Base-by-base conservation (phyloP, 495 filamentous ascomycete species). In the Podospora sp. region DNA sequence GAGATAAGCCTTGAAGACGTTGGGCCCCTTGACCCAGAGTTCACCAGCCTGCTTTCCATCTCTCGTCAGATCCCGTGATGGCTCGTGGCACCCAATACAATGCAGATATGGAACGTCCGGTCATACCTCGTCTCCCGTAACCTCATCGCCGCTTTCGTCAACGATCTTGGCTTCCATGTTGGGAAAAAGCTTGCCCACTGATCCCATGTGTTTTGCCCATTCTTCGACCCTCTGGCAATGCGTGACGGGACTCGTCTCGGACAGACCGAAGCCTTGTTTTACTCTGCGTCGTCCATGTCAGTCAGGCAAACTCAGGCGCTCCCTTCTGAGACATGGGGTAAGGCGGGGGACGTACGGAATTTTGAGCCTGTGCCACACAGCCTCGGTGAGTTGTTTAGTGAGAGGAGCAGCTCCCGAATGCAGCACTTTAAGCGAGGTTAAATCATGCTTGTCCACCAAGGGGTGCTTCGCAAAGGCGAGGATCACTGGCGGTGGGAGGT, bases 401-500 rank as follows among this genome's bases (percentile, higher is more conserved):
- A 98, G 80, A 0, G 95, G 95, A 3, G 95, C 95, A 1, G 94
- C 95, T 8, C 93, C 95, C 1, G 88, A 94, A 78, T 92, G 96
- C 80, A 97, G 80, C 88, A 94, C 93, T 40, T 89, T 88, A 16
- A 99, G 70, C 22, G 83, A 88, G 16, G 86, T 89, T 20, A 99
- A 80, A 76, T 99, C 88, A 75, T 94, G 97, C 69, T 92, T 91
- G 0, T 76, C 73, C 12, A 97, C 87, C 4, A 85, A 73, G 0
- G 93, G 91, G 74, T 91, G 85, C 73, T 97, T 97, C 68, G 86
- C 85, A 3, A 99, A 84, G 0, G 90, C 84, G 0, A 98, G 83
- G 0, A 97, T 83, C 0, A 99, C 86, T 0, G 95, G 95, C 3
- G 95, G 95, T 0, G 93, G 93, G 20, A 95, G 85, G 69, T 94